Conservation (phyloP, 2,329 filamentous ascomycete genomes). For the Penicillium decumbens region DNA sequence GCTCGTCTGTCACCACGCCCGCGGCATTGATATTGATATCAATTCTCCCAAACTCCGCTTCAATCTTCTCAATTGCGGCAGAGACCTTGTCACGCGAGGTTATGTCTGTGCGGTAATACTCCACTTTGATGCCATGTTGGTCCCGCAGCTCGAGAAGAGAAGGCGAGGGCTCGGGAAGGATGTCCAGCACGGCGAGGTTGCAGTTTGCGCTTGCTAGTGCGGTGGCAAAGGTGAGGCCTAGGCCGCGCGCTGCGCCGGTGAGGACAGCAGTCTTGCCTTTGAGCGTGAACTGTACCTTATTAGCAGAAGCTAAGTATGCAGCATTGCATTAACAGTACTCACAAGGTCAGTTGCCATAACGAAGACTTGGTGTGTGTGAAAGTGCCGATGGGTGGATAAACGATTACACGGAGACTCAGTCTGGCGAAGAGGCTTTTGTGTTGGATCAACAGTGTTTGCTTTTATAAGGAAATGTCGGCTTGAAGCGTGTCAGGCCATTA, state of each 20-base stretch:
- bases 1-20: constrained; percentile 25
- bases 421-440: neutral
- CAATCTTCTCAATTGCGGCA: constrained; percentile 4
- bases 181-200: constrained; percentile 6
- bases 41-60: constrained; percentile 4
- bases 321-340: neutral
- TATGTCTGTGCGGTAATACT: constrained; percentile 1
- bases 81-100: constrained; percentile 1
- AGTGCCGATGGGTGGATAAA: neutral
- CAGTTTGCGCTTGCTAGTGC: constrained; percentile 13
- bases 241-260: constrained; percentile 21
- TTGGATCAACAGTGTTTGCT: neutral
- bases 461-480: constrained; percentile 3
- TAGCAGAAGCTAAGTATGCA: constrained; percentile 4
- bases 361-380: neutral
- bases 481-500: neutral
- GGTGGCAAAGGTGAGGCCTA: constrained; percentile 22
- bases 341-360: constrained; percentile 2
- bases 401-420: neutral
- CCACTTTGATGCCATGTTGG: constrained; percentile 2
- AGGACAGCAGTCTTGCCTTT: constrained; percentile 21
- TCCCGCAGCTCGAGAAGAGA: neutral
- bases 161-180: neutral
- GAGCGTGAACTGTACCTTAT: constrained; percentile 10
- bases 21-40: constrained; percentile 23